Evolutionary conservation across 1,284 basidiomycete genomes (phyloP), one percentile per base, ranked within the genome.

Genomic region (Hymenochaete sp.): DNA sequence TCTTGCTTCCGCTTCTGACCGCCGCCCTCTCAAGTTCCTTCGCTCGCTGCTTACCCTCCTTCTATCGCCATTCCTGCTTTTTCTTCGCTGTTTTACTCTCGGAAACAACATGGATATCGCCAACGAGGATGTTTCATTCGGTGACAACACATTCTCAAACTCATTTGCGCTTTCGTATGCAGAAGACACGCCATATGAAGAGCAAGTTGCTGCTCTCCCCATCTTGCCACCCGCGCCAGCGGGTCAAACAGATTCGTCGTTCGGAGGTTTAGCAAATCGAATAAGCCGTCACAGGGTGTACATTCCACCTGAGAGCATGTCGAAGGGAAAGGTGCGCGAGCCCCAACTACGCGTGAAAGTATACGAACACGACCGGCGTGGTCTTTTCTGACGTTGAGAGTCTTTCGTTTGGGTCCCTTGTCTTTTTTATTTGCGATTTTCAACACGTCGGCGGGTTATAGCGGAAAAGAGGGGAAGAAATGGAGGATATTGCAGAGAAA

Each of bases 261-360:
- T n/a, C n/a, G n/a, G n/a, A n/a, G 47, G 53, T 51, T 67, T 85
- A 33, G 77, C 74, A n/a, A 67, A 73, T 51, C 73, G 82, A 14
- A 84, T 86, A 42, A 71, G 82, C 42, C 70, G 56, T 44, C 71
- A 70, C 43, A 84, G 80, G 60, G 73, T 85, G 29, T 85, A 85
- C 62, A 60, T 86, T 29, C 70, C 83, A 50, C 71, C 79, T 39
- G 82, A 86, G 55, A 50, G 57, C 67, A 54, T 72, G 70, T 27
- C 39, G 55, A 65, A 62, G 55, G 71, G 71, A 63, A 84, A 84
- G 82, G 82, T 84, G 73, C 78, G 82, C 72, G 64, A n/a, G n/a
- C n/a, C n/a, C 64, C 67, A 44, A 40, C 42, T 44, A 26, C 42
- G 35, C 29, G 41, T 40, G 36, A 41, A n/a, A n/a, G n/a, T n/a